phyloP scores from a whole-genome alignment of 2,329 filamentous ascomycete genomes.

The Ceratocystis colombiana region DNA sequence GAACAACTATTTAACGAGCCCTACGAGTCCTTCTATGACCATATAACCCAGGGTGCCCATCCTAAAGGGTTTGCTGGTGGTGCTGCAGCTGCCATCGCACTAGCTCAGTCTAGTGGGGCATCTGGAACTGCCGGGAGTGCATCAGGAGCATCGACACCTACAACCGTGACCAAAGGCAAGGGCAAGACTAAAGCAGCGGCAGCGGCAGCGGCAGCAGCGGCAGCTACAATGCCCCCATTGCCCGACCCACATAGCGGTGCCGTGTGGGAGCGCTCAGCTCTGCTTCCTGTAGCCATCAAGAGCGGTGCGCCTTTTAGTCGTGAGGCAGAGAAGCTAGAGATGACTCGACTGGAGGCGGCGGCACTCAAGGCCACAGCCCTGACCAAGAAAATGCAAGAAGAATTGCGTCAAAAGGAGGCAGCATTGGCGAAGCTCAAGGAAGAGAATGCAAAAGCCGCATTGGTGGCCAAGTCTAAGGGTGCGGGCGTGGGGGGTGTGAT shows the following conservation, averaged over 20 bases:
- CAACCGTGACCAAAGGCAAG: slow-evolving; percentile 42
- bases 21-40: slow-evolving; percentile 80
- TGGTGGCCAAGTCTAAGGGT: slow-evolving; percentile 28
- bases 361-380: slow-evolving; percentile 53
- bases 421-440: slow-evolving; percentile 51
- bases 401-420: slow-evolving; percentile 55
- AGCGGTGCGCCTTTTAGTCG: slow-evolving; percentile 63
- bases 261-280: slow-evolving; percentile 57
- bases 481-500: slow-evolving; percentile 21
- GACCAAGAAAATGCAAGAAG: slow-evolving; percentile 47
- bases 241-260: slow-evolving; percentile 38
- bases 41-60: slow-evolving; percentile 64
- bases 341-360: slow-evolving; percentile 53
- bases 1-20: slow-evolving; percentile 97
- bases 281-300: slow-evolving; percentile 59
- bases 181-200: slow-evolving; percentile 32
- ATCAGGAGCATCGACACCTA: slow-evolving; percentile 1
- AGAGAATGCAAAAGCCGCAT: slow-evolving; percentile 42
- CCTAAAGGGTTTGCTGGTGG: slow-evolving; percentile 37
- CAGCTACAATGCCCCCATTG: slow-evolving; percentile 33
- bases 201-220: slow-evolving; percentile 29
- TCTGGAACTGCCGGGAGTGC: slow-evolving; percentile 27
- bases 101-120: slow-evolving; percentile 18
- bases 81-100: slow-evolving; percentile 19
- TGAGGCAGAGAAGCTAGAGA: slow-evolving; percentile 56